Evolutionary conservation across 2,329 filamentous ascomycete species (phyloP).

Genomic region (Cyphellophora attinorum): DNA sequence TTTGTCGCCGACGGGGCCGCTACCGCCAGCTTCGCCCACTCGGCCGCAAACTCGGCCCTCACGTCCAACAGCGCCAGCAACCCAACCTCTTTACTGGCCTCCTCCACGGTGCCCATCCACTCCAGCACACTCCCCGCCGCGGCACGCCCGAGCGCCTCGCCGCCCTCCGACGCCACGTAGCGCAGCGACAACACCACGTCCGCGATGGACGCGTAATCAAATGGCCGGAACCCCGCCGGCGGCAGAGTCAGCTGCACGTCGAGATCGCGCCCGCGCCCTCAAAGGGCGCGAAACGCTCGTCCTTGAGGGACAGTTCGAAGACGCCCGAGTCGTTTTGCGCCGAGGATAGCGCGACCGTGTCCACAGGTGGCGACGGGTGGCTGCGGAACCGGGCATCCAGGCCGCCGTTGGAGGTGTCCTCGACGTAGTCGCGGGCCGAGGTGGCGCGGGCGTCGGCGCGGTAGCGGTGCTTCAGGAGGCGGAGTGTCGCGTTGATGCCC

Average conservation of each 20-base stretch:
- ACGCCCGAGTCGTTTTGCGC: slow-evolving; percentile 24
- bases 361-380: slow-evolving; percentile 15
- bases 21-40: no score
- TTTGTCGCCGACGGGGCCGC: no score
- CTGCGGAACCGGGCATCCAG: neutral
- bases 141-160: neutral
- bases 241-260: slow-evolving; percentile 23
- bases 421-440: slow-evolving; percentile 3
- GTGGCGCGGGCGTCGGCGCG: slow-evolving; percentile 3
- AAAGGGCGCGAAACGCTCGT: slow-evolving; percentile 27
- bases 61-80: neutral
- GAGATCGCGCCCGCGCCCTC: slow-evolving; percentile 28
- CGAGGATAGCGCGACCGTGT: slow-evolving; percentile 19
- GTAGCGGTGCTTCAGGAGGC: slow-evolving; percentile 10
- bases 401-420: slow-evolving; percentile 3
- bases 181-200: slow-evolving; percentile 28
- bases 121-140: neutral
- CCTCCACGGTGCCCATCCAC: neutral
- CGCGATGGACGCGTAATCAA: slow-evolving; percentile 25
- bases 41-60: slow-evolving; percentile 1
- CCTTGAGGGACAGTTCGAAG: slow-evolving; percentile 25
- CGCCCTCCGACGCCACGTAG: slow-evolving; percentile 21
- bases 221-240: slow-evolving; percentile 18
- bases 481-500: slow-evolving; percentile 19
- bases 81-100: neutral